Evolutionary conservation across 345 rosid genomes (phyloP).

Genomic region (Cardamine occulta): DNA sequence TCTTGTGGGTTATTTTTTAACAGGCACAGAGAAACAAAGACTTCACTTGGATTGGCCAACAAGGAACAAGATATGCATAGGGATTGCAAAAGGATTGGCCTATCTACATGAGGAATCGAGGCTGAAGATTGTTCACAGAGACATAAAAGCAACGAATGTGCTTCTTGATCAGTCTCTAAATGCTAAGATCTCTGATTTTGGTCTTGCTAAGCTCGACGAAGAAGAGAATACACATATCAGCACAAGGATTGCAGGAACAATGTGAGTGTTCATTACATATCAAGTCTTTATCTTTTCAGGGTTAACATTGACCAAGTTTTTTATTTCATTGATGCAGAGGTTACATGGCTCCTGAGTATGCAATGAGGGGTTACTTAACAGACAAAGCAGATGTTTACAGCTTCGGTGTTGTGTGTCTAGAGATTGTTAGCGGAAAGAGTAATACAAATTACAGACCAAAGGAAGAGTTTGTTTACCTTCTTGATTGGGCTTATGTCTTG

Average conservation of each 20-base stretch:
- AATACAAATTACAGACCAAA: conserved; percentile 95
- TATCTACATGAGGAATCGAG: conserved; percentile 77
- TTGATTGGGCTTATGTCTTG: conserved; percentile 91
- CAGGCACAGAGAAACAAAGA: conserved; percentile 51
- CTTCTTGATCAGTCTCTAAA: conserved; percentile 61
- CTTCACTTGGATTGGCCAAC: conserved; percentile 66
- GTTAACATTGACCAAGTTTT: not conserved
- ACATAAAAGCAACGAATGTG: conserved; percentile 73
- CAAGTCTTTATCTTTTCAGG: not conserved
- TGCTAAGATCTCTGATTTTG: conserved; percentile 71
- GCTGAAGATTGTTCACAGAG: conserved; percentile 72
- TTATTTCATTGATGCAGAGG: conserved; percentile 55
- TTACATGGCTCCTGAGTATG: conserved; percentile 98
- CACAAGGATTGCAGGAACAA: conserved; percentile 70
- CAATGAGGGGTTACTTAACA: conserved; percentile 97
- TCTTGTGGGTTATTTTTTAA: not conserved
- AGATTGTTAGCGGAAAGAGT: conserved; percentile 92
- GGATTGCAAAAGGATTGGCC: conserved; percentile 68
- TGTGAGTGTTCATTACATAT: conserved; percentile 44
- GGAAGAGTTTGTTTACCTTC: conserved; percentile 93
- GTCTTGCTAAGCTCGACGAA: conserved; percentile 71
- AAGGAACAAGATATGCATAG: conserved; percentile 65
- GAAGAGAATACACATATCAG: conserved; percentile 74
- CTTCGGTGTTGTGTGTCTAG: conserved; percentile 79
- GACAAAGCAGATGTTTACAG: conserved; percentile 95